Base-by-base conservation (phyloP, 805 yeast genomes). In the Ogataea methanolica region DNA sequence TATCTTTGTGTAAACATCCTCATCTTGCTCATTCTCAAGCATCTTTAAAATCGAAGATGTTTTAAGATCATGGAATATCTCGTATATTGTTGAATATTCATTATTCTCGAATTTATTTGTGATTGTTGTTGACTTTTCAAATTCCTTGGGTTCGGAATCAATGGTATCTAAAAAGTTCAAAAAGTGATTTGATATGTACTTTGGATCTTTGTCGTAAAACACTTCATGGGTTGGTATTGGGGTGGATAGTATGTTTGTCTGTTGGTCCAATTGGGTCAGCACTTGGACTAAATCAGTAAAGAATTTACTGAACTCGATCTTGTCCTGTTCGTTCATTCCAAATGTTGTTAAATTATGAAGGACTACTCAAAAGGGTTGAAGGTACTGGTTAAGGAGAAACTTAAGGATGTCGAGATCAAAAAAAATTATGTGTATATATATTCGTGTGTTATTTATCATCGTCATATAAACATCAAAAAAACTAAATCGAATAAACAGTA, bases 11-110 rank as follows among this genome's bases (percentile, higher is more conserved):
- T 86, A 85, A 3, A 63, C 62, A 5, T 65, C 57, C 1, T 78
- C 62, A 1, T 85, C 85, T 17, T 78, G 69, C 21, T 74, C 72
- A 47, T 73, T 68, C 36, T 72, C 67, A 39, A 72, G 67, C 17
- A 22, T 22, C 19, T 34, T 33, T n/a, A 72, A 57, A 12, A 78
- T 72, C 35, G 82, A 68, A 0, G 82, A 78, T 16, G 83, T 65
- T 49, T 75, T 82, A 40, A 87, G 59, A 61, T 87, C 96, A 58
- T 86, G 92, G 56, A 72, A 85, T 12, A 86, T 58, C 39, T 69
- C 68, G 56, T 83, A 85, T 6, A 84, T 69, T 0, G 76, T 67
- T 9, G 61, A 58, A 57, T 84, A 84, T 16, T 65, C 58, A 1
- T 60, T 59, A 1, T 61, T 52, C 1, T 62, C 63, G 52, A 71